These are phyloP conservation scores for Phylloporus arenicola DNA, from an alignment of 768 basidiomycete species.

Conservation along the genomic window DNA sequence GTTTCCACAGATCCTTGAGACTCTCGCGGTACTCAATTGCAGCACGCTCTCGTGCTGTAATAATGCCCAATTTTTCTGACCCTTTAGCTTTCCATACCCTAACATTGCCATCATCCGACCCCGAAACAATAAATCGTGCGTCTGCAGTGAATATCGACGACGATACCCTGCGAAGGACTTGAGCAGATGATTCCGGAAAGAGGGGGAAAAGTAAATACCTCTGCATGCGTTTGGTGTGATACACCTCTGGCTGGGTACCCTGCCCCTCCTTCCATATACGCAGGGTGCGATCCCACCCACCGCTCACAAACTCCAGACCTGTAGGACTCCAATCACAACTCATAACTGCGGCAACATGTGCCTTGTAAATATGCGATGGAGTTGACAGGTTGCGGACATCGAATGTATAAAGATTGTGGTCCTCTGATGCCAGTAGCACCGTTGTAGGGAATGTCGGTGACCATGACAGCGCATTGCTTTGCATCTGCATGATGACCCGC, in stretches of 20 bases:
- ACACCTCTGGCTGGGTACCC: conserved; percentile 80
- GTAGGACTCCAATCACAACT: conserved; percentile 97
- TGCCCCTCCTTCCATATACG: conserved; percentile 88
- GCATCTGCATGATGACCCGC: conserved; percentile 90
- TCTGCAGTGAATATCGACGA: conserved; percentile 86
- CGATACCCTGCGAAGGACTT: conserved; percentile 55
- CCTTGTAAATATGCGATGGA: conserved; percentile 94
- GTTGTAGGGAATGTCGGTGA: conserved; percentile 93
- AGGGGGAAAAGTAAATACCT: conserved; percentile 42
- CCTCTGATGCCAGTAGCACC: conserved; percentile 92
- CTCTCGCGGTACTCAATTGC: conserved; percentile 89
- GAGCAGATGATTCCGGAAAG: not conserved
- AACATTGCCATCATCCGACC: conserved; percentile 93
- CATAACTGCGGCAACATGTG: conserved; percentile 95
- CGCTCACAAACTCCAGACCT: conserved; percentile 91
- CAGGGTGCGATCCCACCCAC: conserved; percentile 93
- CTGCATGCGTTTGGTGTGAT: conserved; percentile 99
- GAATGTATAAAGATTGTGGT: conserved; percentile 97
- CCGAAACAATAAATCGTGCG: conserved; percentile 83
- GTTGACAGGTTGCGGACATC: conserved; percentile 80
- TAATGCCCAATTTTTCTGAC: conserved; percentile 84
- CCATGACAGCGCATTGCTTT: conserved; percentile 87
- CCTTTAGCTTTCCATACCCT: conserved; percentile 94
- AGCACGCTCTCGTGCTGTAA: conserved; percentile 86
- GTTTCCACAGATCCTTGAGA: conserved; percentile 84